A percentile compares a stretch with the other conserved stretches of the same genome.
These are phyloP conservation scores for Monilinia fructicola DNA, from an alignment of 2,329 filamentous ascomycete species.

Conservation along the genomic window DNA sequence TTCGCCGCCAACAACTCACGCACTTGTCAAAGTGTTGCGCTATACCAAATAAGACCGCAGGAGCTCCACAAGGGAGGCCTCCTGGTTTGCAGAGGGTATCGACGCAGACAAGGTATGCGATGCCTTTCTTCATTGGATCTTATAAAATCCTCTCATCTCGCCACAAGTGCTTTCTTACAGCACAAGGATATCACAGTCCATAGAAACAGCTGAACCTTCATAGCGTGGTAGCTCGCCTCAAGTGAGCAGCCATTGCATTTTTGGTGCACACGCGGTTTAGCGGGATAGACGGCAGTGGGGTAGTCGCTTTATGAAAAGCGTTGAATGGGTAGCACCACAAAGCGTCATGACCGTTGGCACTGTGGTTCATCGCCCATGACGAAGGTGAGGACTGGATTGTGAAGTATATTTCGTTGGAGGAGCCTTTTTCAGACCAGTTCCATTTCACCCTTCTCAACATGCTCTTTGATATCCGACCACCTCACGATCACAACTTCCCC, in stretches of 20 bases:
- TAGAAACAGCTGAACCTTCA: background rate
- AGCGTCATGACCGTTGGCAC: background rate
- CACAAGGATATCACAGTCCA: background rate
- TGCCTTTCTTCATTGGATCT: background rate
- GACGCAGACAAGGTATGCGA: too few relatives aligned
- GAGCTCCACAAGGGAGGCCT: too few relatives aligned
- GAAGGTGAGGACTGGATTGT: too few relatives aligned
- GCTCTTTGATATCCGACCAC: conserved; percentile 43
- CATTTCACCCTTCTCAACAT: conserved; percentile 29
- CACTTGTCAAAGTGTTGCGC: background rate
- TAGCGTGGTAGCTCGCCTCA: too few relatives aligned
- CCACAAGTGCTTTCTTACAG: background rate
- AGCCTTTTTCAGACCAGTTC: conserved; percentile 32
- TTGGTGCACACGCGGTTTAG: background rate
- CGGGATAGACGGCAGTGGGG: background rate
- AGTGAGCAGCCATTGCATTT: too few relatives aligned
- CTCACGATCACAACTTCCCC: conserved; percentile 38
- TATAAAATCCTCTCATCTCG: background rate
- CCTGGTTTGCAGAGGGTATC: background rate
- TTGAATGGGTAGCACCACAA: background rate
- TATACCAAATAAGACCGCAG: background rate
- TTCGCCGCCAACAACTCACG: background rate
- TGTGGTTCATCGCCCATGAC: background rate
- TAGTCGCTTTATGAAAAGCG: background rate
- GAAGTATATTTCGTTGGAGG: background rate